phyloP scores from a whole-genome alignment of 495 filamentous ascomycete genomes.

The Neurospora intermedia region DNA sequence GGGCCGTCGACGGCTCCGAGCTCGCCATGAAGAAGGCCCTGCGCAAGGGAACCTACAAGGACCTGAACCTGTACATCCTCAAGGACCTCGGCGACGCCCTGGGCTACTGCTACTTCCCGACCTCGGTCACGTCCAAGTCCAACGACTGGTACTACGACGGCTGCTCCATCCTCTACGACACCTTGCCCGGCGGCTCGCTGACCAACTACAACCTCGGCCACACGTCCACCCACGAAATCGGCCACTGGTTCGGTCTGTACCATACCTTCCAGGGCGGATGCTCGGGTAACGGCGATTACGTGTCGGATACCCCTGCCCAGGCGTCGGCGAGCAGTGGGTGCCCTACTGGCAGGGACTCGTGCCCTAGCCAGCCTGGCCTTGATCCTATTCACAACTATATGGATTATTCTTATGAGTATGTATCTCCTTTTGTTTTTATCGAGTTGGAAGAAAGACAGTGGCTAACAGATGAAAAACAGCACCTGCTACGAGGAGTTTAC shows the following conservation, averaged over 20 bases:
- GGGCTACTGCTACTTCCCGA: constrained; percentile 48
- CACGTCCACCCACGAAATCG: constrained; percentile 54
- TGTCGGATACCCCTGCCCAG: constrained; percentile 51
- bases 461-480: constrained; percentile 10
- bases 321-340: constrained; percentile 44
- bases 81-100: constrained; percentile 39
- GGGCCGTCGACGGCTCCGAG: constrained; percentile 41
- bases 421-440: constrained; percentile 4
- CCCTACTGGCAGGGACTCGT: constrained; percentile 43
- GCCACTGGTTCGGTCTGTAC: constrained; percentile 55
- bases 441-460: too few species aligned
- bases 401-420: constrained; percentile 51
- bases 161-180: constrained; percentile 44
- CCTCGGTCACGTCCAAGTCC: constrained; percentile 19
- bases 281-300: constrained; percentile 40
- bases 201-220: constrained; percentile 46
- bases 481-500: constrained; percentile 39
- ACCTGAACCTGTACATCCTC: constrained; percentile 57
- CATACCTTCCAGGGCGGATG: constrained; percentile 60
- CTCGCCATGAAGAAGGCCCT: constrained; percentile 47
- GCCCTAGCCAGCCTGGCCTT: constrained; percentile 33
- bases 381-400: constrained; percentile 58
- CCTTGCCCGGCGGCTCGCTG: constrained; percentile 42
- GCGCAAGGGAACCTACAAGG: constrained; percentile 47
- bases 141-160: constrained; percentile 41